Conservation (phyloP, 352 stramenopile genomes). For the Phytophthora kernoviae region DNA sequence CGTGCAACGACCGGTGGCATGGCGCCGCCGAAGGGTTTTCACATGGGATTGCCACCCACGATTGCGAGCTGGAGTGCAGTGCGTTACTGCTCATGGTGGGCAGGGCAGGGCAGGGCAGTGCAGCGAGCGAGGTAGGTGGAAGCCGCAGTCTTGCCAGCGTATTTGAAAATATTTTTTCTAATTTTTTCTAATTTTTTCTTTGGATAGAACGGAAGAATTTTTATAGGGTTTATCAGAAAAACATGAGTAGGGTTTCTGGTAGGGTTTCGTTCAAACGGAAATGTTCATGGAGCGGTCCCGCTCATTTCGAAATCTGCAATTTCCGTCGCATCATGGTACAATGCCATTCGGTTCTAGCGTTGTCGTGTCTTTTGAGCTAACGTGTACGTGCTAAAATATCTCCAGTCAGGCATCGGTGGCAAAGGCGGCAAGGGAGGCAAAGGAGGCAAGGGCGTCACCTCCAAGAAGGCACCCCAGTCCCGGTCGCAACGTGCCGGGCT, state of each 20-base stretch:
- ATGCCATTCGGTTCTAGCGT: neutral
- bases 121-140: neutral
- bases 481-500: conserved; percentile 98
- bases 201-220: no score
- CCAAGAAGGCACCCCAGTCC: conserved; percentile 99
- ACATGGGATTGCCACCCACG: conserved; percentile 77
- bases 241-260: no score
- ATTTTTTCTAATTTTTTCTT: neutral
- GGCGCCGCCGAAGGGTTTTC: conserved; percentile 85
- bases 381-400: conserved; percentile 5
- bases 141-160: neutral
- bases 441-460: conserved; percentile 98
- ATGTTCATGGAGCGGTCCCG: no score
- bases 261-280: no score
- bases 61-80: conserved; percentile 52
- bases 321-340: neutral
- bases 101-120: no score
- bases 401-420: conserved; percentile 85
- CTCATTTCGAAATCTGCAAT: conserved; percentile 5
- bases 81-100: conserved; percentile 7
- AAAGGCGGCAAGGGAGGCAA: conserved; percentile 98
- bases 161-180: neutral
- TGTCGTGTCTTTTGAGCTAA: conserved; percentile 5
- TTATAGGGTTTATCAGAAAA: no score
- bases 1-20: conserved; percentile 94